A percentile compares a stretch with the other conserved stretches of the same genome.
Conservation (phyloP, 352 stramenopile genomes). For the Phytopythium oedochilum region DNA sequence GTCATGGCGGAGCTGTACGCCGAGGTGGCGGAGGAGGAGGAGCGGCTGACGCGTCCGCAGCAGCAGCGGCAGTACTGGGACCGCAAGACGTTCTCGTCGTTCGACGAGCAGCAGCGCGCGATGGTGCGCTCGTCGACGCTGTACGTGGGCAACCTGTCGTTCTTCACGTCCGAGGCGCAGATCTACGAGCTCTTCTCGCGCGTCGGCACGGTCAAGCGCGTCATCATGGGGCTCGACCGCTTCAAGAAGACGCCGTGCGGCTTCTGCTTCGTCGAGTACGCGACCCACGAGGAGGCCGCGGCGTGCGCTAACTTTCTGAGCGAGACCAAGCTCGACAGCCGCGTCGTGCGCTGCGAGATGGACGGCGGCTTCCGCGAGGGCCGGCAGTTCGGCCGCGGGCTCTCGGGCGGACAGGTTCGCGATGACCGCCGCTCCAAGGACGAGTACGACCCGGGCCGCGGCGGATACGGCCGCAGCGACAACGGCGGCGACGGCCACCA, state of each 20-base stretch:
- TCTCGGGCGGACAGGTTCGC: slow-evolving; percentile 79
- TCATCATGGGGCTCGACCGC: slow-evolving; percentile 96
- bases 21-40: slow-evolving; percentile 61
- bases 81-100: slow-evolving; percentile 90
- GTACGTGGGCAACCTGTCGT: slow-evolving; percentile 98
- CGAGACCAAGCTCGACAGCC: slow-evolving; percentile 86
- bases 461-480: slow-evolving; percentile 71
- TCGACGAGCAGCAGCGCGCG: slow-evolving; percentile 91
- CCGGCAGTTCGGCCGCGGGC: slow-evolving; percentile 79
- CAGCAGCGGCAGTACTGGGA: slow-evolving; percentile 93
- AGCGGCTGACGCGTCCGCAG: slow-evolving; percentile 46
- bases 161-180: slow-evolving; percentile 94
- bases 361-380: slow-evolving; percentile 85
- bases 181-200: slow-evolving; percentile 94
- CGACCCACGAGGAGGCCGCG: slow-evolving; percentile 58
- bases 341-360: slow-evolving; percentile 86
- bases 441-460: slow-evolving; percentile 78
- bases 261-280: slow-evolving; percentile 97
- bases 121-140: slow-evolving; percentile 90
- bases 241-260: slow-evolving; percentile 96
- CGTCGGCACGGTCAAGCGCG: slow-evolving; percentile 88
- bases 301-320: slow-evolving; percentile 81
- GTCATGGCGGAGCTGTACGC: slow-evolving; percentile 60
- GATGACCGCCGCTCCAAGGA: slow-evolving; percentile 83
- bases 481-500: slow-evolving; percentile 49